Percentiles rank a stretch among this genome's conserved stretches.
phyloP scores from a whole-genome alignment of 208 protist species.

The Crithidia mellificae region DNA sequence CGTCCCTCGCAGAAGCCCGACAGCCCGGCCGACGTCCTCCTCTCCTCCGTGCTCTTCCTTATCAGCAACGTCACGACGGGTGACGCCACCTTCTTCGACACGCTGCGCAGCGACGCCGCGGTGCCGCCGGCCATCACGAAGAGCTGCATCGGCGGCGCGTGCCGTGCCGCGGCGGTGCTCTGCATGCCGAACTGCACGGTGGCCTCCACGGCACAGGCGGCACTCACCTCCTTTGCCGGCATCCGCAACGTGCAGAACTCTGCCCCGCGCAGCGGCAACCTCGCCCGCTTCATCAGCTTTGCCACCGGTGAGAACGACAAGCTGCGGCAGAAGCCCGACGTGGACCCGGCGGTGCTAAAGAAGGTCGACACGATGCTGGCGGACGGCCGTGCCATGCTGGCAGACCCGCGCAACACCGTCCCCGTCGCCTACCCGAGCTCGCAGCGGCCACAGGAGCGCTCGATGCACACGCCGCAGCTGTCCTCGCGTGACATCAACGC shows the following conservation, averaged over 20 bases:
- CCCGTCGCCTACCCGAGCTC: slow-evolving; percentile 51
- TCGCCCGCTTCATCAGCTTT: slow-evolving; percentile 53
- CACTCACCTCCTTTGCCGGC: slow-evolving; percentile 26
- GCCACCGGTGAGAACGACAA: slow-evolving; percentile 49
- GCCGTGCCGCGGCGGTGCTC: slow-evolving; percentile 46
- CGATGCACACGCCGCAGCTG: slow-evolving; percentile 17
- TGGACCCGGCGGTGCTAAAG: slow-evolving; percentile 34
- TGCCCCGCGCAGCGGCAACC: slow-evolving; percentile 59
- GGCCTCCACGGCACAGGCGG: slow-evolving; percentile 20
- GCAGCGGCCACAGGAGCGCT: slow-evolving; percentile 15
- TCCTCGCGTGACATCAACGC: slow-evolving; percentile 34
- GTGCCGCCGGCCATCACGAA: slow-evolving; percentile 42
- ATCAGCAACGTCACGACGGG: slow-evolving; percentile 37
- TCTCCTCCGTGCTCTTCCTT: slow-evolving; percentile 50
- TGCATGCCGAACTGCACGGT: slow-evolving; percentile 31
- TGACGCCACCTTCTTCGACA: slow-evolving; percentile 33
- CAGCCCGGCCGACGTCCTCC: slow-evolving; percentile 40
- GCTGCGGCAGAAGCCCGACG: slow-evolving; percentile 40
- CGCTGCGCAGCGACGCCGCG: slow-evolving; percentile 35
- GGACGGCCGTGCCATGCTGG: slow-evolving; percentile 49
- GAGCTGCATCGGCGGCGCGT: slow-evolving; percentile 53
- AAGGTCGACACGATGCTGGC: slow-evolving; percentile 55
- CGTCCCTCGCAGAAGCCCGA: slow-evolving; percentile 34
- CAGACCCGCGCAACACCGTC: slow-evolving; percentile 37
- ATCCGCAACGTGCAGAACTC: slow-evolving; percentile 43